Evolutionary conservation across 495 filamentous ascomycete species (phyloP).

Genomic region (Tricharina praecox): DNA sequence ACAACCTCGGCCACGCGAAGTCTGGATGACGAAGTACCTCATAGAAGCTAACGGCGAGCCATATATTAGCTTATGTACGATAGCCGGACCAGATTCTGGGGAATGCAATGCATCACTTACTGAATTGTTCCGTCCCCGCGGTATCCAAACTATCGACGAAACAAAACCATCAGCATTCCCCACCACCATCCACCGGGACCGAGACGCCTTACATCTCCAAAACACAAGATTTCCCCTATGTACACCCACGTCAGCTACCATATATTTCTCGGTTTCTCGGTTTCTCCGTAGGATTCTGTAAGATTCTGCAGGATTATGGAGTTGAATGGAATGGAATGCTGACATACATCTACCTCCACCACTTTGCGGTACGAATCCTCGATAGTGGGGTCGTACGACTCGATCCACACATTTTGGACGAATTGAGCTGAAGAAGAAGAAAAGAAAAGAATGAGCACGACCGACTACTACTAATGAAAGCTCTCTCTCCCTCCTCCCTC

Average conservation of each 20-base stretch:
- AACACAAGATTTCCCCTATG: conserved; percentile 81
- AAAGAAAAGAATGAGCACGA: too few species aligned
- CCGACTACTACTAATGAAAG: too few species aligned
- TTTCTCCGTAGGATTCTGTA: too few species aligned
- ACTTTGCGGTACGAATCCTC: conserved; percentile 95
- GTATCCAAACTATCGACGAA: conserved; percentile 57
- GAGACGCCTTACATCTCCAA: conserved; percentile 76
- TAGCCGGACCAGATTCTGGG: background rate
- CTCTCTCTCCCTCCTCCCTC: too few species aligned
- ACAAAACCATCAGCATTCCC: conserved; percentile 1
- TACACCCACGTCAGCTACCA: conserved; percentile 5
- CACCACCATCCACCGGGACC: conserved; percentile 1
- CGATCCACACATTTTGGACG: conserved; percentile 98
- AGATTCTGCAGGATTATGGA: background rate
- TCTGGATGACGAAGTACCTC: too few species aligned
- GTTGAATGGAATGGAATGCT: background rate
- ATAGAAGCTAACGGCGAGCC: conserved; percentile 40
- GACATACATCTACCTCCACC: conserved; percentile 77
- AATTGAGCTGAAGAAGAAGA: conserved; percentile 99
- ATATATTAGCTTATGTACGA: conserved; percentile 15
- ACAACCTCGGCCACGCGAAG: too few species aligned
- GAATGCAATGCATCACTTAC: conserved; percentile 45
- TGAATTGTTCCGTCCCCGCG: conserved; percentile 96
- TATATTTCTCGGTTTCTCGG: too few species aligned
- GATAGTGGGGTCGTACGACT: conserved; percentile 96